phyloP scores from a whole-genome alignment of 2,329 filamentous ascomycete species.

The Hyphodiscus sp. region DNA sequence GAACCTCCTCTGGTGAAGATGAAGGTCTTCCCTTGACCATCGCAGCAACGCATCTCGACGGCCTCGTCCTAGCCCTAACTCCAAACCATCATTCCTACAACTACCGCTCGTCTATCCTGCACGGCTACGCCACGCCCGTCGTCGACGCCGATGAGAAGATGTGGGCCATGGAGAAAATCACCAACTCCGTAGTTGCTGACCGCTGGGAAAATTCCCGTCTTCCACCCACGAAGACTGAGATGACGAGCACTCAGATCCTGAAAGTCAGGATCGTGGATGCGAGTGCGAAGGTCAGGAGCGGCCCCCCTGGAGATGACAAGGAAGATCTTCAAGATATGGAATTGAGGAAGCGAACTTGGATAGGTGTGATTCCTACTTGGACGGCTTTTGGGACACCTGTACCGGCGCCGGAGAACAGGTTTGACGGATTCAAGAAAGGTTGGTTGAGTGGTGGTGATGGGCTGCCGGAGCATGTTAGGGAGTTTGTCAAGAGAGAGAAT shows the following conservation, averaged over 20 bases:
- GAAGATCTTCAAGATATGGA: conserved; percentile 40
- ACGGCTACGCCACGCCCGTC: conserved; percentile 66
- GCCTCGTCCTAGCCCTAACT: conserved; percentile 71
- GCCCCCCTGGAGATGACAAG: conserved; percentile 51
- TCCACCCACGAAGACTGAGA: conserved; percentile 66
- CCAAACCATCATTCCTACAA: conserved; percentile 81
- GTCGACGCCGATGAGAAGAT: conserved; percentile 63
- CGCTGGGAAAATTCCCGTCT: conserved; percentile 65
- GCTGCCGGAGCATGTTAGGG: conserved; percentile 47
- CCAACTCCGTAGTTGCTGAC: conserved; percentile 61
- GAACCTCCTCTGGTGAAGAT: conserved; percentile 26
- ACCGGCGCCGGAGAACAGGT: conserved; percentile 14
- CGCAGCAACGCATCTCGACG: conserved; percentile 69
- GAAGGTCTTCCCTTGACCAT: conserved; percentile 65
- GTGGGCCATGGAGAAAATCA: conserved; percentile 74
- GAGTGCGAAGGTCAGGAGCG: conserved; percentile 67
- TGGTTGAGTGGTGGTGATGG: not conserved
- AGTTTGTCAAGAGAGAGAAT: conserved; percentile 44
- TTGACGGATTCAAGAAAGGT: conserved; percentile 29
- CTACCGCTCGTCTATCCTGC: conserved; percentile 64
- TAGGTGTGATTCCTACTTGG: conserved; percentile 56
- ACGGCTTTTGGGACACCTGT: conserved; percentile 45
- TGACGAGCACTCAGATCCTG: conserved; percentile 68
- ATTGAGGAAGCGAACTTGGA: conserved; percentile 42
- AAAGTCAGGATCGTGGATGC: conserved; percentile 62